Evolutionary conservation across 2,329 filamentous ascomycete species (phyloP).

Genomic region (Trichoderma pleuroti): DNA sequence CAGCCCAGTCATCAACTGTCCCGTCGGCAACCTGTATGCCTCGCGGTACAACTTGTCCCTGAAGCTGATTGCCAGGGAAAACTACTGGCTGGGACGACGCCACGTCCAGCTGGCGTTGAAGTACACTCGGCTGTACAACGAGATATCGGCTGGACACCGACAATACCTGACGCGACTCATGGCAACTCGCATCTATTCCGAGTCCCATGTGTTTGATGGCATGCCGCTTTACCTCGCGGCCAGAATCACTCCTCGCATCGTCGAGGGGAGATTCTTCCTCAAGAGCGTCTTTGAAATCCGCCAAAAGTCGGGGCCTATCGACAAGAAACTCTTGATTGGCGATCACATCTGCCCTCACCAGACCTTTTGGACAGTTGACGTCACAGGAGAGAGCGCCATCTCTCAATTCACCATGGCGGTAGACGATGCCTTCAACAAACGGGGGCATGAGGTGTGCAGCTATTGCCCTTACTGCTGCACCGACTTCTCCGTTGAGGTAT

Average conservation of each 20-base stretch:
- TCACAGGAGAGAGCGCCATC: neutral
- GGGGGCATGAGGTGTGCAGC: neutral
- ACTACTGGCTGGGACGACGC: neutral
- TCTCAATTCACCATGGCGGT: neutral
- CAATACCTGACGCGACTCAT: neutral
- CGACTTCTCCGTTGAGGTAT: conserved; percentile 2
- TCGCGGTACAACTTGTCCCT: neutral
- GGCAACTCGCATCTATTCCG: neutral
- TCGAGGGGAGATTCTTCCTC: neutral
- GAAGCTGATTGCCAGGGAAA: neutral
- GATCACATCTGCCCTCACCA: conserved; percentile 1
- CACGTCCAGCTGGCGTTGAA: conserved; percentile 21
- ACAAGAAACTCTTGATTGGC: neutral
- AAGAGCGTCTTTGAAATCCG: neutral
- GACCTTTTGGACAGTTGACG: neutral
- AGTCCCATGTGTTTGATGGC: neutral
- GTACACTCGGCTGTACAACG: conserved; percentile 14
- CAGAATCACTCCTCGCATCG: neutral
- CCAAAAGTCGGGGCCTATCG: neutral
- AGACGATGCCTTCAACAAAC: neutral
- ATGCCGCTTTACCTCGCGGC: neutral
- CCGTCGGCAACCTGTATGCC: neutral
- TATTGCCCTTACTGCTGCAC: conserved; percentile 1
- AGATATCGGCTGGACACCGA: neutral
- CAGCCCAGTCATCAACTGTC: neutral